These are phyloP conservation scores for Mortierella sp. DNA, from an alignment of 371 early-diverging fungal genomes.

Conservation along the genomic window DNA sequence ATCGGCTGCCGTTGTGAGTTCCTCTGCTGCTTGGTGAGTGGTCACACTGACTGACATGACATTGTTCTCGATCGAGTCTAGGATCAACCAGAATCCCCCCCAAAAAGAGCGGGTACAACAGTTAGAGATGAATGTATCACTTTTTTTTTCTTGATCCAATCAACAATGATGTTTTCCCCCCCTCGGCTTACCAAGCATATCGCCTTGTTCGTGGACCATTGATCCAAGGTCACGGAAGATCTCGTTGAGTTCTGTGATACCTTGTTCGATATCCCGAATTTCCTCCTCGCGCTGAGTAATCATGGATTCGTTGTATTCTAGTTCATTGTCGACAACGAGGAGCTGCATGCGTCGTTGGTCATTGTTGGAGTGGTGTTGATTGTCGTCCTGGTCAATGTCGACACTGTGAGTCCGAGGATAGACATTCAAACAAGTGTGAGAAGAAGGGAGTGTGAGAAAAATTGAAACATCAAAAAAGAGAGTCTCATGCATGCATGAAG, in stretches of 20 bases:
- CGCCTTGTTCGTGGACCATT: slow-evolving; percentile 94
- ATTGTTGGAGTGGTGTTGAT: slow-evolving; percentile 68
- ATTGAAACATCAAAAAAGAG: slow-evolving; percentile 5
- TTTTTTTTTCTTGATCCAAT: too few relatives aligned
- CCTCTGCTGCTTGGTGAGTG: slow-evolving; percentile 82
- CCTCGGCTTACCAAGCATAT: slow-evolving; percentile 81
- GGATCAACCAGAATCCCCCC: not conserved
- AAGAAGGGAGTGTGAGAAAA: not conserved
- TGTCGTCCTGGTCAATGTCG: slow-evolving; percentile 26
- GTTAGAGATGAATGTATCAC: not conserved
- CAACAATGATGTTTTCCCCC: too few relatives aligned
- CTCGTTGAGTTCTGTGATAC: slow-evolving; percentile 94
- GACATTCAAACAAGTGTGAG: too few relatives aligned
- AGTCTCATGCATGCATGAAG: not conserved
- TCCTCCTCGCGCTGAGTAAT: slow-evolving; percentile 94
- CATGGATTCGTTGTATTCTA: slow-evolving; percentile 91
- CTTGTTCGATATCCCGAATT: slow-evolving; percentile 91
- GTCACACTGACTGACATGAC: slow-evolving; percentile 82
- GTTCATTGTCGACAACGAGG: slow-evolving; percentile 86
- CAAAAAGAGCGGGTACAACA: too few relatives aligned
- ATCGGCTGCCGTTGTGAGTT: slow-evolving; percentile 81
- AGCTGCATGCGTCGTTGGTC: slow-evolving; percentile 73
- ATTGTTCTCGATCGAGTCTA: slow-evolving; percentile 90
- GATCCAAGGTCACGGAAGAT: slow-evolving; percentile 96
- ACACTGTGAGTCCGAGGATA: not conserved